phyloP scores from a whole-genome alignment of 164 flowering plant species.

The Aristolochia californica region DNA sequence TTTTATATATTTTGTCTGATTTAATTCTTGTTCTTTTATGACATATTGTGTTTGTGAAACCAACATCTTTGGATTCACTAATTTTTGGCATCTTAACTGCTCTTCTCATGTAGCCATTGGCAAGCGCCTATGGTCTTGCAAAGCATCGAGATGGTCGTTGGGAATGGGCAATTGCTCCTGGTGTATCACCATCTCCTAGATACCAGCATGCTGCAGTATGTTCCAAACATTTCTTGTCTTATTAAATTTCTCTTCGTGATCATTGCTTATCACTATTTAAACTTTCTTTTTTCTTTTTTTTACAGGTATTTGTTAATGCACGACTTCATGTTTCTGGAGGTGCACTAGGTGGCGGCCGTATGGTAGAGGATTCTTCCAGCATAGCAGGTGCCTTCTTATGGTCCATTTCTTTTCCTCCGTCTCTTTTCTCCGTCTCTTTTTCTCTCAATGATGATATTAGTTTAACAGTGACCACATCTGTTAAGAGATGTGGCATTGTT shows the following conservation, averaged over 20 bases:
- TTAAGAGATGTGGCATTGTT: too few species aligned
- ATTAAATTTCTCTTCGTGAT: slow-evolving; percentile 1
- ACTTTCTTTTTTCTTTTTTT: not conserved
- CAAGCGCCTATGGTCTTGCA: slow-evolving; percentile 99
- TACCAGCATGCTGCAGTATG: slow-evolving; percentile 99
- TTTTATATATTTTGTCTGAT: not conserved
- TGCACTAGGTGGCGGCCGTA: slow-evolving; percentile 98
- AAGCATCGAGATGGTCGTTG: slow-evolving; percentile 99
- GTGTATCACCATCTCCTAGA: slow-evolving; percentile 99
- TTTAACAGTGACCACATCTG: too few species aligned
- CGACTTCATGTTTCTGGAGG: slow-evolving; percentile 99
- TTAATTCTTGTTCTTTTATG: not conserved
- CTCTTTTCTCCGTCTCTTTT: not conserved
- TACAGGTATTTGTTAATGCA: slow-evolving; percentile 97
- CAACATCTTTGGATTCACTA: too few species aligned
- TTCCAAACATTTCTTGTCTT: slow-evolving; percentile 8
- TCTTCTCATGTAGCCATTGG: slow-evolving; percentile 56
- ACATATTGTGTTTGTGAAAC: too few species aligned
- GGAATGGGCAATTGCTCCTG: slow-evolving; percentile 99
- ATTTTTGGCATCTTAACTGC: not conserved
- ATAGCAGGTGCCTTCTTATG: slow-evolving; percentile 58
- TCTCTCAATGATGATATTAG: not conserved
- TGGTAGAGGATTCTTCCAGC: slow-evolving; percentile 99
- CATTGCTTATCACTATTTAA: not conserved
- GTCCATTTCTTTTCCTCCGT: not conserved